phyloP scores from a whole-genome alignment of 306 rosid genomes.

The Canavalia ensiformis region DNA sequence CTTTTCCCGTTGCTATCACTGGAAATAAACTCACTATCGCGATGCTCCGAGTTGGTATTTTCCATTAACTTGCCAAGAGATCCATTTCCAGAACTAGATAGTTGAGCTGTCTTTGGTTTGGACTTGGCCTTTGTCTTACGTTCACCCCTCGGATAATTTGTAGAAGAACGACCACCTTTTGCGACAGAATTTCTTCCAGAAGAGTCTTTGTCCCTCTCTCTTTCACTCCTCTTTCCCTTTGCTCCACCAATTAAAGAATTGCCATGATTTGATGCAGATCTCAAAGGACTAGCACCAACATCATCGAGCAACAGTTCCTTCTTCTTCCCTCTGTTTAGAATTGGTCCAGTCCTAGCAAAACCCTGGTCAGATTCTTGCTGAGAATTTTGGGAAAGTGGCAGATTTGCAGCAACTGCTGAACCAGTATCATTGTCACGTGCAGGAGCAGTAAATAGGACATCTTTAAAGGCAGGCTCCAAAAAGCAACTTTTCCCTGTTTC shows the following conservation, averaged over 20 bases:
- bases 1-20: conserved; percentile 45
- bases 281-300: conserved; percentile 69
- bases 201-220: conserved; percentile 72
- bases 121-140: conserved; percentile 78
- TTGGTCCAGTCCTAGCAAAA: conserved; percentile 68
- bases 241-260: conserved; percentile 64
- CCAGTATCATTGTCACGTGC: conserved; percentile 52
- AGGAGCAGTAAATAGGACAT: conserved; percentile 63
- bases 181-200: conserved; percentile 57
- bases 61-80: conserved; percentile 56
- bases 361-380: conserved; percentile 57
- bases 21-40: conserved; percentile 54
- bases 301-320: conserved; percentile 82
- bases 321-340: conserved; percentile 71
- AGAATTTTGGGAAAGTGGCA: conserved; percentile 47
- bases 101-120: conserved; percentile 73
- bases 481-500: conserved; percentile 82
- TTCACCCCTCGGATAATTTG: conserved; percentile 64
- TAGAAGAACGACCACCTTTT: conserved; percentile 65
- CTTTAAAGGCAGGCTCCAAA: conserved; percentile 67
- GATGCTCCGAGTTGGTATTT: conserved; percentile 49
- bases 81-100: conserved; percentile 71
- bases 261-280: conserved; percentile 60
- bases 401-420: conserved; percentile 47
- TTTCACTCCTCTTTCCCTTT: conserved; percentile 82